Percentiles rank a stretch among this genome's conserved stretches.
These are phyloP conservation scores for Vaccinium macrocarpon DNA, from an alignment of 148 eudicot genomes.

Conservation along the genomic window DNA sequence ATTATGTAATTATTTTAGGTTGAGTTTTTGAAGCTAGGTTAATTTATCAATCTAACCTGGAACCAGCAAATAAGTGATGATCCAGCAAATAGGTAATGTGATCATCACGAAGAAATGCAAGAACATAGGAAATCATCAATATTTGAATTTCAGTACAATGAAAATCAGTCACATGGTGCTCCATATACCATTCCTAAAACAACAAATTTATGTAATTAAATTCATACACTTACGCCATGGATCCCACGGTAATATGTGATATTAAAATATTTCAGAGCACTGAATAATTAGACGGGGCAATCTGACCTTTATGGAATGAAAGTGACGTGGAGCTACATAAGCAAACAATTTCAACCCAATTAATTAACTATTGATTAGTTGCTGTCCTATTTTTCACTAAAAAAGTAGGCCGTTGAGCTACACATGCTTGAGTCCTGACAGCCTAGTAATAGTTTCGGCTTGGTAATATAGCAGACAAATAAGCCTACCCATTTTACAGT, in stretches of 20 bases:
- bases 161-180: too few species aligned
- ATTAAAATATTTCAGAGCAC: too few species aligned
- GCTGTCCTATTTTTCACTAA: not conserved
- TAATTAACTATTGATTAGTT: not conserved
- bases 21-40: not conserved
- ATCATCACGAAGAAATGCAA: too few species aligned
- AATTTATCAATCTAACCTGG: not conserved
- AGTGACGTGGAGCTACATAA: not conserved
- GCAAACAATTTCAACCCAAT: not conserved
- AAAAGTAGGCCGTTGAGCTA: not conserved
- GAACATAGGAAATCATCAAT: too few species aligned
- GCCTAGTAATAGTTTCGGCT: not conserved
- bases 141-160: too few species aligned
- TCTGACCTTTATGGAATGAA: not conserved
- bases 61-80: too few species aligned
- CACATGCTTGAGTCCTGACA: not conserved
- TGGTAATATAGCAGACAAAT: not conserved
- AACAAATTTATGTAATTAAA: too few species aligned
- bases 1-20: not conserved
- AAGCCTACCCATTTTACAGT: too few species aligned
- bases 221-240: too few species aligned
- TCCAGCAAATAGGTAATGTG: too few species aligned
- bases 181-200: too few species aligned
- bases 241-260: too few species aligned
- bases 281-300: not conserved